These are phyloP conservation scores for Boletus smithii DNA, from an alignment of 1,284 basidiomycete genomes.

Conservation along the genomic window DNA sequence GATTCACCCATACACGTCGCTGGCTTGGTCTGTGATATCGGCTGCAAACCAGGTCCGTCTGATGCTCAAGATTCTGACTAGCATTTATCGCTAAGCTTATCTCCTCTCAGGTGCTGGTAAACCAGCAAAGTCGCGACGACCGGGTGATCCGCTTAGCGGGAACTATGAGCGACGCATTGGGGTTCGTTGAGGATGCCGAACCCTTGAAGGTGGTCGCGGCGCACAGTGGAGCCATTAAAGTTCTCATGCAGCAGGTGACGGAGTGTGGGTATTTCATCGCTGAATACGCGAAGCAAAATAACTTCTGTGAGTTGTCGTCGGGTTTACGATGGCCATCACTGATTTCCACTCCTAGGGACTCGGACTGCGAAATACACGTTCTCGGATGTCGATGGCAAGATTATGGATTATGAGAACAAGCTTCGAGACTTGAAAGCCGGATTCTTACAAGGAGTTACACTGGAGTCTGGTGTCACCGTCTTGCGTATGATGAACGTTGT, in stretches of 20 bases:
- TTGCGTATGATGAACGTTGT: slow-evolving; percentile 22
- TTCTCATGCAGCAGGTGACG: slow-evolving; percentile 23
- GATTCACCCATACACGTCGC: slow-evolving; percentile 20
- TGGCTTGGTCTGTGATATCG: slow-evolving; percentile 26
- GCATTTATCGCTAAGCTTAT: not conserved
- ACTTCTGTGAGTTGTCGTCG: slow-evolving; percentile 17
- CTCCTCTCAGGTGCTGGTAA: slow-evolving; percentile 16
- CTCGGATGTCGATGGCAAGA: slow-evolving; percentile 16
- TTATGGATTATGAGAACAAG: slow-evolving; percentile 19
- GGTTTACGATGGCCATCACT: not conserved
- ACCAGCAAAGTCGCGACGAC: slow-evolving; percentile 17
- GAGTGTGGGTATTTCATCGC: slow-evolving; percentile 28
- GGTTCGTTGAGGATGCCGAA: slow-evolving; percentile 14
- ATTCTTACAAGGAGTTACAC: slow-evolving; percentile 18
- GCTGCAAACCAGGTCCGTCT: slow-evolving; percentile 18
- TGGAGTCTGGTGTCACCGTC: slow-evolving; percentile 17
- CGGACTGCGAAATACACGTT: slow-evolving; percentile 22
- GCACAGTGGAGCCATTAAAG: slow-evolving; percentile 8
- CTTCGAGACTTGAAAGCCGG: slow-evolving; percentile 17
- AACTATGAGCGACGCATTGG: slow-evolving; percentile 13
- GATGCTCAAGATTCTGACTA: not conserved
- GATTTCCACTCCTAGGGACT: slow-evolving; percentile 8
- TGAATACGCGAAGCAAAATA: slow-evolving; percentile 21
- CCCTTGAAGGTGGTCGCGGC: slow-evolving; percentile 8
- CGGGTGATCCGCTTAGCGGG: slow-evolving; percentile 12